These are phyloP conservation scores for Gentiana dahurica DNA, from an alignment of 257 asterid genomes.

Conservation along the genomic window DNA sequence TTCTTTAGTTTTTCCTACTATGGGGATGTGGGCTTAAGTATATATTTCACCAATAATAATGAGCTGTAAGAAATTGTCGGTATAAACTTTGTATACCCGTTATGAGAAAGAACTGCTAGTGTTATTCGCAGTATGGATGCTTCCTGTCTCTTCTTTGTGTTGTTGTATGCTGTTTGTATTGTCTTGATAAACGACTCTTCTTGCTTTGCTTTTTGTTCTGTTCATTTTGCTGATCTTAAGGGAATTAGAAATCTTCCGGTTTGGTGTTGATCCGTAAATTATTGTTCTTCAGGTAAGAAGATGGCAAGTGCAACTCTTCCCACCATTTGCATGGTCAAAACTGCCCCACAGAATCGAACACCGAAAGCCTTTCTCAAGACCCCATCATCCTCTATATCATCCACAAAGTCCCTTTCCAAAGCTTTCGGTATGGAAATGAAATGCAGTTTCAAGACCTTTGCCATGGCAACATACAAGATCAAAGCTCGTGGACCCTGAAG, in stretches of 20 bases:
- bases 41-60: no score
- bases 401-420: constrained; percentile 32
- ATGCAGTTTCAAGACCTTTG: constrained; percentile 35
- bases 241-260: background rate
- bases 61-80: no score
- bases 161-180: no score
- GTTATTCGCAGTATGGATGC: no score
- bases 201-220: background rate
- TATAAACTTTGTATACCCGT: no score
- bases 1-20: no score
- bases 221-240: background rate
- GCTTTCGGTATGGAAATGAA: constrained; percentile 45
- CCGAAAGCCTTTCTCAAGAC: constrained; percentile 30
- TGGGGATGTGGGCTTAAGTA: no score
- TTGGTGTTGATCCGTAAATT: background rate
- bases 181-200: background rate
- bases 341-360: constrained; percentile 24
- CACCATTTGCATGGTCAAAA: constrained; percentile 30
- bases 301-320: constrained; percentile 62
- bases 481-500: constrained; percentile 50
- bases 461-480: constrained; percentile 64
- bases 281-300: constrained; percentile 23
- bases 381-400: constrained; percentile 35
- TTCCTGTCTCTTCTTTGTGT: no score
- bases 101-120: no score